A percentile compares a stretch with the other conserved stretches of the same genome.
phyloP scores from a whole-genome alignment of 176 grass and related monocot species.

The Echinochloa phyllopogon region DNA sequence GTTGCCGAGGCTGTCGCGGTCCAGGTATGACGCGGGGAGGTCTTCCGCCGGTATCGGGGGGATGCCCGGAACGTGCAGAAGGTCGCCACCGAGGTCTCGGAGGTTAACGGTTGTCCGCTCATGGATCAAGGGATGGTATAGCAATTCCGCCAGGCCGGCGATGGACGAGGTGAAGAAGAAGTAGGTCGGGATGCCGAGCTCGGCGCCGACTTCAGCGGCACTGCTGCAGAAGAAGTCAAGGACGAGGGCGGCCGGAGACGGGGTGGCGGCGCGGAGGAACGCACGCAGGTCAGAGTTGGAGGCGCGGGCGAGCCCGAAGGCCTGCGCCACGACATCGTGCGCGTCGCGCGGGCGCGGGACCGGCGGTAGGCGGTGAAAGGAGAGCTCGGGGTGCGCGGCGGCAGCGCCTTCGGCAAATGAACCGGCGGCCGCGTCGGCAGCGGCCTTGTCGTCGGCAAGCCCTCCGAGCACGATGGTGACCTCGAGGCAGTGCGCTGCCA shows the following conservation, averaged over 20 bases:
- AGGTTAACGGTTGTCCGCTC: not conserved
- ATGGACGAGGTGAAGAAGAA: conserved; percentile 45
- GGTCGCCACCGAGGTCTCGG: not conserved
- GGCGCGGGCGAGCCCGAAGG: conserved; percentile 33
- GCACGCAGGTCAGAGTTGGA: conserved; percentile 29
- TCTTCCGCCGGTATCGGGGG: conserved; percentile 38
- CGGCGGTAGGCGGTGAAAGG: conserved; percentile 45
- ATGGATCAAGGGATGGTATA: conserved; percentile 24
- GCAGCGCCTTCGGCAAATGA: conserved; percentile 23
- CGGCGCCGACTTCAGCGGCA: conserved; percentile 41
- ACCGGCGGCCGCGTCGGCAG: not conserved
- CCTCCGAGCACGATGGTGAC: conserved; percentile 45
- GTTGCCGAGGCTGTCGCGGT: conserved; percentile 43
- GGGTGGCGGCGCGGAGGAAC: conserved; percentile 31
- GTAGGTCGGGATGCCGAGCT: conserved; percentile 59
- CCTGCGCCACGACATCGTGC: not conserved
- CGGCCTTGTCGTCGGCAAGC: not conserved
- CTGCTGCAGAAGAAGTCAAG: conserved; percentile 58
- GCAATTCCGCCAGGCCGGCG: conserved; percentile 11
- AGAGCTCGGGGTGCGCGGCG: conserved; percentile 37
- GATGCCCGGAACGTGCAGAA: conserved; percentile 26
- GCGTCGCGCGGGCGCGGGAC: not conserved
- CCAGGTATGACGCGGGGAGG: conserved; percentile 9
- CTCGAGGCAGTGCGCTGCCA: conserved; percentile 43
- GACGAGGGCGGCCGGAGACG: conserved; percentile 48